Percentiles rank a stretch among this genome's conserved stretches.
These are phyloP conservation scores for Pseudodiploospora longispora DNA, from an alignment of 2,329 filamentous ascomycete genomes.

Conservation along the genomic window DNA sequence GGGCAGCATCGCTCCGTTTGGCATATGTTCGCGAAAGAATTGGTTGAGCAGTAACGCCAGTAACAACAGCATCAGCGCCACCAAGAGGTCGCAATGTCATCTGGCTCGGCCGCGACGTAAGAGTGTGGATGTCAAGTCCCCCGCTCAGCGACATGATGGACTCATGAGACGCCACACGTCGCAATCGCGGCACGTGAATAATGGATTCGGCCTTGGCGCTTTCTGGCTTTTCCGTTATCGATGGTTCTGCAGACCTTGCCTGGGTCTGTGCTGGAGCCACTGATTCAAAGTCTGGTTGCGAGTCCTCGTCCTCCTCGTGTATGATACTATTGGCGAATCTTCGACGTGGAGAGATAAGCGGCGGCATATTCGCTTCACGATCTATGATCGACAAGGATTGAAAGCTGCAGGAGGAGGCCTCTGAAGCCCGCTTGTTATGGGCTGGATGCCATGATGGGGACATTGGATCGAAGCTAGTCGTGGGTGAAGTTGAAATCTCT, in stretches of 20 bases:
- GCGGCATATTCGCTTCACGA: slow-evolving; percentile 17
- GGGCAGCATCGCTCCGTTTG: slow-evolving; percentile 44
- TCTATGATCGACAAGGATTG: slow-evolving; percentile 30
- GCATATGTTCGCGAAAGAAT: slow-evolving; percentile 41
- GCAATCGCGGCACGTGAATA: slow-evolving; percentile 41
- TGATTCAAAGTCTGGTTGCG: slow-evolving; percentile 10
- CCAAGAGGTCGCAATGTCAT: slow-evolving; percentile 51
- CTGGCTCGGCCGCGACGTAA: slow-evolving; percentile 68
- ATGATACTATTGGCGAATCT: slow-evolving; percentile 23
- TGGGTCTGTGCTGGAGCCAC: not conserved
- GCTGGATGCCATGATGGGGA: slow-evolving; percentile 48
- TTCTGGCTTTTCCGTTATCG: slow-evolving; percentile 23
- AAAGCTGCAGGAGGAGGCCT: slow-evolving; percentile 45
- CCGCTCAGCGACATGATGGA: slow-evolving; percentile 81
- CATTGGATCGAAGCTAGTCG: slow-evolving; percentile 63
- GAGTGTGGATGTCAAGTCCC: slow-evolving; percentile 82
- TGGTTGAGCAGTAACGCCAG: slow-evolving; percentile 51
- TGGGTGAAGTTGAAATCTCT: slow-evolving; percentile 75
- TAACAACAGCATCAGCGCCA: slow-evolving; percentile 47
- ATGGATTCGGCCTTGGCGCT: slow-evolving; percentile 26
- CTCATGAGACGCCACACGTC: slow-evolving; percentile 70
- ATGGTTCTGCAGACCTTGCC: not conserved
- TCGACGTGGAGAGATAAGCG: slow-evolving; percentile 12
- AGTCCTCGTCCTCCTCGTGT: slow-evolving; percentile 31
- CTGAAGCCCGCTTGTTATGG: slow-evolving; percentile 50